Percentiles rank a stretch among this genome's conserved stretches.
These are phyloP conservation scores for Pythium apleroticum DNA, from an alignment of 352 stramenopile species.

Conservation along the genomic window DNA sequence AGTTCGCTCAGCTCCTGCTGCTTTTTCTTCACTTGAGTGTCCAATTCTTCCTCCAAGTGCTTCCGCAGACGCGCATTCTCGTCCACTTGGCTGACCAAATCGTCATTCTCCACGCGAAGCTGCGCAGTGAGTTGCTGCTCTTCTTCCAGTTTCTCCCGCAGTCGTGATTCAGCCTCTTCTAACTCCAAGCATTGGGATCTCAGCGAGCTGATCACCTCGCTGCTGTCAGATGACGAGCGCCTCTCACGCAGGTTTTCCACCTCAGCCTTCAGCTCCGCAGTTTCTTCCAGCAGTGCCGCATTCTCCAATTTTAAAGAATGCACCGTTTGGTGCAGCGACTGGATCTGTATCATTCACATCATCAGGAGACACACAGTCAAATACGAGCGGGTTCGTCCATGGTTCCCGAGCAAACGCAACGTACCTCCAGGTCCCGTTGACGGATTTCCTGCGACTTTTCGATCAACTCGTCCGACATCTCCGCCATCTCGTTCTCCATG, in stretches of 20 bases:
- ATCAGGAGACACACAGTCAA: constrained; percentile 2
- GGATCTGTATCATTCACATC: constrained; percentile 35
- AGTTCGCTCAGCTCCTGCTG: constrained; percentile 56
- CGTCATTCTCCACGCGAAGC: constrained; percentile 49
- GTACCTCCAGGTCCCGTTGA: constrained; percentile 51
- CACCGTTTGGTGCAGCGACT: constrained; percentile 46
- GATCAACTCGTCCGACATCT: constrained; percentile 82
- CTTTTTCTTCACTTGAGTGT: constrained; percentile 45
- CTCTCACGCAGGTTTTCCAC: constrained; percentile 2
- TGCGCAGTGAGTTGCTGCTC: constrained; percentile 41
- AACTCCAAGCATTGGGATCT: constrained; percentile 56
- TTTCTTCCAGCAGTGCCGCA: constrained; percentile 42
- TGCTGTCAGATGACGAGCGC: constrained; percentile 19
- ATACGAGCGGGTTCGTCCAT: not conserved
- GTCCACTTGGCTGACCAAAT: constrained; percentile 32
- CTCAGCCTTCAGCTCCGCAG: constrained; percentile 36
- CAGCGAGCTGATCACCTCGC: constrained; percentile 39
- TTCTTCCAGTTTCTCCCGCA: constrained; percentile 41
- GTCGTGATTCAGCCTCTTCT: constrained; percentile 44
- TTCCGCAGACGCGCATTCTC: constrained; percentile 16
- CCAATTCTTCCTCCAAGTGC: constrained; percentile 19
- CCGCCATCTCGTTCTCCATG: constrained; percentile 73
- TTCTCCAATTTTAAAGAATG: constrained; percentile 50
- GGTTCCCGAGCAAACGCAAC: not conserved
- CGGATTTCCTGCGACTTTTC: constrained; percentile 72